Evolutionary conservation across 352 stramenopile species (phyloP).

Genomic region (Globisporangium takayamanum): DNA sequence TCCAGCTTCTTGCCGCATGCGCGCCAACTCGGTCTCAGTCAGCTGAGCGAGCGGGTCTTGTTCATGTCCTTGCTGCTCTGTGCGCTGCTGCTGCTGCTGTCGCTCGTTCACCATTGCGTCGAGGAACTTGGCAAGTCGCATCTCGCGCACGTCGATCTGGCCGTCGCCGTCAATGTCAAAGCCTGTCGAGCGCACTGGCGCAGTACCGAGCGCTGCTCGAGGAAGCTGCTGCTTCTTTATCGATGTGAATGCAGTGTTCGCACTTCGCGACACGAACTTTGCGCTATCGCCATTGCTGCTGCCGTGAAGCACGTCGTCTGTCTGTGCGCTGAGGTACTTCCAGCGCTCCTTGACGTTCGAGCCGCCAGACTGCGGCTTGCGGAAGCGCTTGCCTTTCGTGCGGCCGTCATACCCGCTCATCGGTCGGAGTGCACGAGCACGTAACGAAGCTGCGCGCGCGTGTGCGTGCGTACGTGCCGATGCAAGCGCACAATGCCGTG

Average conservation of each 20-base stretch:
- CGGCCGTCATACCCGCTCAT: conserved; percentile 13
- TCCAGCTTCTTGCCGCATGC: conserved; percentile 45
- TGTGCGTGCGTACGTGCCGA: no score
- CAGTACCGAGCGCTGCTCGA: neutral
- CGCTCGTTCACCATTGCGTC: conserved; percentile 45
- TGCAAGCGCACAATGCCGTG: no score
- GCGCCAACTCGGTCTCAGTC: conserved; percentile 30
- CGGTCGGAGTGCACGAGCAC: no score
- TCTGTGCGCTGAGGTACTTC: conserved; percentile 45
- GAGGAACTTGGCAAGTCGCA: conserved; percentile 58
- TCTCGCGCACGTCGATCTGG: conserved; percentile 56
- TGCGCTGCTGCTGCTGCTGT: conserved; percentile 4
- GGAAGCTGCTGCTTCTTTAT: neutral
- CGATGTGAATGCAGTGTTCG: no score
- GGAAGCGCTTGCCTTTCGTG: conserved; percentile 49
- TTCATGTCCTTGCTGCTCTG: no score
- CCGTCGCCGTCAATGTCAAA: conserved; percentile 70
- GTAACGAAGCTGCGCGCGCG: no score
- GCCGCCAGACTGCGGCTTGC: conserved; percentile 37
- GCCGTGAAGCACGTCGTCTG: conserved; percentile 34
- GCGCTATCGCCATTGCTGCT: neutral
- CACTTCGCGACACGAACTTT: neutral
- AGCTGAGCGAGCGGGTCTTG: neutral
- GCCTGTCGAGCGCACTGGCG: conserved; percentile 11
- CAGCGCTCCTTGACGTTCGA: conserved; percentile 47